phyloP scores from a whole-genome alignment of 306 rosid genomes.

The Rosa rugosa region DNA sequence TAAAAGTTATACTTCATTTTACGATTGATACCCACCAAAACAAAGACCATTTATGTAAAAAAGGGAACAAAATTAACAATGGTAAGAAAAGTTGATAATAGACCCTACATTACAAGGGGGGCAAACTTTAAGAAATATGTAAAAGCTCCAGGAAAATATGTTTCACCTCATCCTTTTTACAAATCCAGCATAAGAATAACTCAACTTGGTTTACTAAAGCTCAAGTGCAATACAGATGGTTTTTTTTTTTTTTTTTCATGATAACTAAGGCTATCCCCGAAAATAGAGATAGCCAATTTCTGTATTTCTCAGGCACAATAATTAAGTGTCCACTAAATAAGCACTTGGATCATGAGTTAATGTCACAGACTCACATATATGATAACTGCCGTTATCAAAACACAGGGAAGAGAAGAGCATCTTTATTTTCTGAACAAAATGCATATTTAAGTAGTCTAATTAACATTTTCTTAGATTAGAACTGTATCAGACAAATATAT shows the following conservation, averaged over 20 bases:
- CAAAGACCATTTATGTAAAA: background rate
- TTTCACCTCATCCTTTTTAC: no score
- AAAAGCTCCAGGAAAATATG: no score
- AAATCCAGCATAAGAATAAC: no score
- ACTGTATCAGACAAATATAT: conserved; percentile 17
- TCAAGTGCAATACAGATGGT: no score
- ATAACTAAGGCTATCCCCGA: no score
- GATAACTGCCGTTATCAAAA: background rate
- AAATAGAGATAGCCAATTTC: no score
- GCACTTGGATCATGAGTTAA: background rate
- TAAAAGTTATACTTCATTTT: background rate
- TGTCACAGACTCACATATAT: background rate
- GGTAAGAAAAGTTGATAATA: background rate
- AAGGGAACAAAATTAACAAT: background rate
- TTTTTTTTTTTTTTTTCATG: no score
- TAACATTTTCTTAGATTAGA: background rate
- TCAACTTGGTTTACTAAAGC: no score
- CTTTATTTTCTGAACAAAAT: background rate
- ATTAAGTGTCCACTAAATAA: no score
- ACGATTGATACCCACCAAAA: background rate
- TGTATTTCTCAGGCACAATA: no score
- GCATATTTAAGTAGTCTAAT: background rate
- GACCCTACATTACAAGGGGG: background rate
- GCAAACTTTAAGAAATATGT: no score
- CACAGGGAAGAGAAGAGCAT: background rate